These are phyloP conservation scores for Saccharomycopsis sp. DNA, from an alignment of 805 yeast genomes.

Conservation along the genomic window DNA sequence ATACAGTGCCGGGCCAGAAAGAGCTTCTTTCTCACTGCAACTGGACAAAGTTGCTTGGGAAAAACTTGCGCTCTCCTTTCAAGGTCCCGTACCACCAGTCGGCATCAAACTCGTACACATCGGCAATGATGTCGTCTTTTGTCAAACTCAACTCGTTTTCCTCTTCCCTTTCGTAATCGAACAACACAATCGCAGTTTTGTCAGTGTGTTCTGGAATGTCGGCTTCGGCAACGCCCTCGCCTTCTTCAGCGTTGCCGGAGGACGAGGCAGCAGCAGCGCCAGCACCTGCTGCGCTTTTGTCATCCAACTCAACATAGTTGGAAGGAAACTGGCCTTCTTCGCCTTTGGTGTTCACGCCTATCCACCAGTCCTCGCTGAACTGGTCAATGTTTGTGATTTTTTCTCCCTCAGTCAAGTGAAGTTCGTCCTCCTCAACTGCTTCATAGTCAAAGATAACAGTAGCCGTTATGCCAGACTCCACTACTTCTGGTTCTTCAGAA, in stretches of 20 bases:
- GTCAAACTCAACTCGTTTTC: conserved; percentile 81
- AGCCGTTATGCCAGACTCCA: conserved; percentile 37
- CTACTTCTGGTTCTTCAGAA: conserved; percentile 24
- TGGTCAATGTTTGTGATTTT: conserved; percentile 54
- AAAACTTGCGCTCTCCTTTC: conserved; percentile 70
- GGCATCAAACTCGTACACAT: conserved; percentile 83
- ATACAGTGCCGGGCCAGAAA: too few relatives aligned
- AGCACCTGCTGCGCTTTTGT: conserved; percentile 22
- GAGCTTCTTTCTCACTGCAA: too few relatives aligned
- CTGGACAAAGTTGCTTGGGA: conserved; percentile 87
- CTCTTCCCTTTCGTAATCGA: conserved; percentile 83
- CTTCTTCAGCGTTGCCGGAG: conserved; percentile 22
- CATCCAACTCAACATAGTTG: conserved; percentile 38
- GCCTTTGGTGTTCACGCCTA: conserved; percentile 34
- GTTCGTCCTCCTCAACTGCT: conserved; percentile 70
- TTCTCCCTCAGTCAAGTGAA: conserved; percentile 60
- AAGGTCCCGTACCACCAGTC: conserved; percentile 96
- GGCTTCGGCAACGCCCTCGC: conserved; percentile 22
- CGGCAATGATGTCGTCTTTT: conserved; percentile 74
- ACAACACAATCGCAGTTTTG: conserved; percentile 54
- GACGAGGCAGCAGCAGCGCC: conserved; percentile 25
- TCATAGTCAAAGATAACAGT: conserved; percentile 74
- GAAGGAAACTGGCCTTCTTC: conserved; percentile 37
- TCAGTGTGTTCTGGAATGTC: conserved; percentile 25
- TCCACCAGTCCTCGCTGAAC: conserved; percentile 46